Evolutionary conservation across 2,329 filamentous ascomycete genomes (phyloP).

Genomic region (Bretziella fagacearum): DNA sequence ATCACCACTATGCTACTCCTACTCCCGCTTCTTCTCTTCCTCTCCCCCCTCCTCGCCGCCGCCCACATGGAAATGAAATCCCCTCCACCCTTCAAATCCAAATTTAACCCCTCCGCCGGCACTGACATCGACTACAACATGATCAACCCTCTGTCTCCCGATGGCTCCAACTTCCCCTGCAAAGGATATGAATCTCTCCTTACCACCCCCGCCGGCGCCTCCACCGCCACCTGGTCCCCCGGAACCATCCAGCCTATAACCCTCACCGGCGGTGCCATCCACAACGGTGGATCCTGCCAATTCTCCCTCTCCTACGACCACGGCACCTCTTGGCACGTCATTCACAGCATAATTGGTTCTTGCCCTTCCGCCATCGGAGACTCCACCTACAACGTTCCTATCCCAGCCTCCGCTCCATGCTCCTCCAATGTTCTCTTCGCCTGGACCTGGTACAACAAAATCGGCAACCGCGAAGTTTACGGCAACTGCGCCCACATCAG

Average conservation of each 20-base stretch:
- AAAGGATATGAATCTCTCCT: constrained; percentile 28
- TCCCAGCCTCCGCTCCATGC: constrained; percentile 34
- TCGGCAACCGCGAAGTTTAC: constrained; percentile 52
- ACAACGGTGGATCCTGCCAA: constrained; percentile 46
- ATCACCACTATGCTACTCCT: neutral
- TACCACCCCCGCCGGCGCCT: constrained; percentile 21
- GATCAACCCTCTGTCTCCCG: constrained; percentile 36
- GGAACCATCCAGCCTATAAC: constrained; percentile 36
- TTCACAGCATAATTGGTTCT: constrained; percentile 22
- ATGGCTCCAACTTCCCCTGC: constrained; percentile 42
- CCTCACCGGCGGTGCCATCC: constrained; percentile 34
- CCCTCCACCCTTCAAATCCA: constrained; percentile 20
- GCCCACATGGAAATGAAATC: constrained; percentile 21
- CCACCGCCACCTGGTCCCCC: constrained; percentile 33
- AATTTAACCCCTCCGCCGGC: constrained; percentile 18
- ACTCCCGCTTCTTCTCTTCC: constrained; percentile 6
- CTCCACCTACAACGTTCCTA: constrained; percentile 34
- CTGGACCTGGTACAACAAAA: constrained; percentile 47
- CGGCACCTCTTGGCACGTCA: constrained; percentile 40
- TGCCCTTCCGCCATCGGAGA: constrained; percentile 21
- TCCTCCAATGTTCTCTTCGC: constrained; percentile 36
- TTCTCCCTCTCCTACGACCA: constrained; percentile 44
- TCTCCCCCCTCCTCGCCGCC: constrained; percentile 11
- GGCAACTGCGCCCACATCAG: constrained; percentile 49
- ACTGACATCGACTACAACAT: constrained; percentile 35